Evolutionary conservation across 768 basidiomycete genomes (phyloP).

Genomic region (Lactifluus hygrophoroides): DNA sequence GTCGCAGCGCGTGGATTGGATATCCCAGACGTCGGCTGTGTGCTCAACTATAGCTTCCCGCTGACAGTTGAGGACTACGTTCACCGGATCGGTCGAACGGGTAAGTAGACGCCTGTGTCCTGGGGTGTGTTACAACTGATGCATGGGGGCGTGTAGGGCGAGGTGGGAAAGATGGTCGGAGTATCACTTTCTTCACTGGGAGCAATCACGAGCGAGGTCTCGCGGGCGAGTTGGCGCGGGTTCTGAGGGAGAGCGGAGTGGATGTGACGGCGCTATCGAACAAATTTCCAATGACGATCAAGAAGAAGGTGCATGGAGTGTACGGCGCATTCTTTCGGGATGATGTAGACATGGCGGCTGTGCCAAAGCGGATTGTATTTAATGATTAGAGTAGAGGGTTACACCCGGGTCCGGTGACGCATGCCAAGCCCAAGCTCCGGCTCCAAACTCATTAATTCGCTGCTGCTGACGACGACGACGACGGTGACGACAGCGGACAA

Average conservation of each 20-base stretch:
- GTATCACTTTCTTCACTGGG: constrained; percentile 96
- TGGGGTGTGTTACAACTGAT: too few species aligned
- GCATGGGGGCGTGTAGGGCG: constrained; percentile 53
- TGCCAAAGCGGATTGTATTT: constrained; percentile 75
- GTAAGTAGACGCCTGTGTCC: constrained; percentile 34
- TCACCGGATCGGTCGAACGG: constrained; percentile 85
- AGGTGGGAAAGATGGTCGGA: constrained; percentile 82
- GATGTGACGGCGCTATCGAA: constrained; percentile 66
- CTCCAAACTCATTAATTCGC: too few species aligned
- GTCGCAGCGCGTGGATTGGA: constrained; percentile 96
- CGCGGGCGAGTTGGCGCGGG: constrained; percentile 89
- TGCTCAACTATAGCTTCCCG: constrained; percentile 97
- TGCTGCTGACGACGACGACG: background rate
- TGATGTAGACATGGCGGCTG: constrained; percentile 49
- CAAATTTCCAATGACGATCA: constrained; percentile 93
- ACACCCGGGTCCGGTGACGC: too few species aligned
- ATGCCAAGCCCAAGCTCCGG: too few species aligned
- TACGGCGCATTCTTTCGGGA: constrained; percentile 85
- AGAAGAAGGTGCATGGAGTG: constrained; percentile 86
- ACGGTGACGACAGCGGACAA: background rate
- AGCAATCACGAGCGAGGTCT: constrained; percentile 76
- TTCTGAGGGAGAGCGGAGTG: constrained; percentile 82
- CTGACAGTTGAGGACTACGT: constrained; percentile 91
- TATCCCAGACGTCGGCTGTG: constrained; percentile 90
- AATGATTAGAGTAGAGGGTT: constrained; percentile 13